phyloP scores from a whole-genome alignment of 176 grass and related monocot species.

The Carex littledalei region DNA sequence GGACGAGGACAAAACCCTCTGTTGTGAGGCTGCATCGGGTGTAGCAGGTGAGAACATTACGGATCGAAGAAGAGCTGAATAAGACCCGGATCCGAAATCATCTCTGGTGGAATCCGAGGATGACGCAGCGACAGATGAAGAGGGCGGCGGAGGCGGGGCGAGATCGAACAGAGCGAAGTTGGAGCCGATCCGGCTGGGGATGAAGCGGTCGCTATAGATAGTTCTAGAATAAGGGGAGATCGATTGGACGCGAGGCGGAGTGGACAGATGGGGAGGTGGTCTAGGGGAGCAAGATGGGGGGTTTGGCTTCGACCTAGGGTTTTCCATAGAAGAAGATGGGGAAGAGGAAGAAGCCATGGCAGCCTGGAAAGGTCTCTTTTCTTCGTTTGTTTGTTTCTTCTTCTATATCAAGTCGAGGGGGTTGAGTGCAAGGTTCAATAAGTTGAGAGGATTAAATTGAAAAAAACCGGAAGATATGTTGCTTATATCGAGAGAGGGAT shows the following conservation, averaged over 20 bases:
- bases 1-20: constrained; percentile 48
- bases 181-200: constrained; percentile 76
- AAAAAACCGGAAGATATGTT: background rate
- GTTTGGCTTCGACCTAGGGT: constrained; percentile 15
- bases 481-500: background rate
- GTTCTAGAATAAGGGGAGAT: constrained; percentile 42
- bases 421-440: background rate
- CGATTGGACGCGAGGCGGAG: constrained; percentile 7
- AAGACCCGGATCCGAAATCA: constrained; percentile 50
- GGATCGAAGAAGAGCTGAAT: constrained; percentile 65
- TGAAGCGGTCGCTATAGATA: constrained; percentile 79
- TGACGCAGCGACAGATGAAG: constrained; percentile 30
- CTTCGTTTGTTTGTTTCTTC: constrained; percentile 11
- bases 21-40: constrained; percentile 25
- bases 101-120: constrained; percentile 30
- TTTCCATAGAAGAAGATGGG: constrained; percentile 16
- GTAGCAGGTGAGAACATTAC: constrained; percentile 68
- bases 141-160: constrained; percentile 1
- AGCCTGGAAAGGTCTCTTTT: background rate
- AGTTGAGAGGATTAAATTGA: constrained; percentile 1
- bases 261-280: constrained; percentile 20
- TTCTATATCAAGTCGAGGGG: background rate
- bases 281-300: background rate
- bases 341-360: constrained; percentile 26
- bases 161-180: constrained; percentile 77